Base-by-base conservation (phyloP, 805 yeast species). In the Metschnikowia lunata region DNA sequence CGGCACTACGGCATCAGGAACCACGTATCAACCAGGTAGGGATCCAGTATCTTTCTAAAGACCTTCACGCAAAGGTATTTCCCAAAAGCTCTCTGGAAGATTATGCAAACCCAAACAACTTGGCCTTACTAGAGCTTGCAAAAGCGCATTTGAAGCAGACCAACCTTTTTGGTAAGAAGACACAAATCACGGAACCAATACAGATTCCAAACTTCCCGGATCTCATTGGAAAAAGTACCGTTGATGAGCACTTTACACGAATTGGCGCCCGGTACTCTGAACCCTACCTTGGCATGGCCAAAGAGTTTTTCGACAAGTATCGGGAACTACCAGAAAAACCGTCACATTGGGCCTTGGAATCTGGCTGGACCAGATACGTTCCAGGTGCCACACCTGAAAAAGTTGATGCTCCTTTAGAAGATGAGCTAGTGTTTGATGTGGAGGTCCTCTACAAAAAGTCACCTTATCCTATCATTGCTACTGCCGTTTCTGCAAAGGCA, bases 311-410 rank as follows among this genome's bases (percentile, higher is more conserved):
- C 6, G 39, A 46, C n/a, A 37, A 37, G 8, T 36, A 60, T 69
- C 1, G 51, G 47, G 1, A 49, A 62, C 26, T 76, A 58, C 53
- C 67, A 49, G 77, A 78, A 11, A 55, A 46, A 40, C 88, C 89
- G 0, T 18, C 54, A 6, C 44, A 66, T 3, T 88, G 95, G 89
- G 43, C 63, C 1, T 60, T 77, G 40, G 58, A 69, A 51, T 63
- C 87, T 2, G 98, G 99, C 7, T 93, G 98, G 98, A 72, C 79
- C 13, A 71, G 84, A 54, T 91, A 93, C 61, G 77, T 66, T 4
- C 66, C 69, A 0, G 83, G 82, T 1, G 58, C 66, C 42, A 49
- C 52, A 0, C 89, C 96, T 0, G 62, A 64, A 15, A 46, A 58
- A 0, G 96, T 93, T 0, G 70, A 69, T 0, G 82, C 66, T 54